Evolutionary conservation across 2,329 filamentous ascomycete genomes (phyloP).

Genomic region (Xylaria sp.): DNA sequence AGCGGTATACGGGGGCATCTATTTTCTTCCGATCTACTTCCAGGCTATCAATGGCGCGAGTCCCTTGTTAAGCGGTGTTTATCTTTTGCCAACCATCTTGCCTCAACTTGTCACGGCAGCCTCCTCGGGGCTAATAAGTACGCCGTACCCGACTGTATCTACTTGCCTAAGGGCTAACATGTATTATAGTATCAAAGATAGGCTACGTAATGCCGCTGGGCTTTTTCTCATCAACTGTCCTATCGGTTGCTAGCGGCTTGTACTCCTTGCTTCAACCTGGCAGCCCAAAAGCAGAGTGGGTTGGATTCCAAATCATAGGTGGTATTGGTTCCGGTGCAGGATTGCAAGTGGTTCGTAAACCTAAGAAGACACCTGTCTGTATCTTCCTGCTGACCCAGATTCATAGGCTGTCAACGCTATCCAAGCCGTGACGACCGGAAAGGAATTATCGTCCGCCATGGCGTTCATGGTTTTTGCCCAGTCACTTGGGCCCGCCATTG

Average conservation of each 20-base stretch:
- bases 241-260: background rate
- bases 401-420: background rate
- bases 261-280: conserved; percentile 4
- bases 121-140: background rate
- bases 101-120: background rate
- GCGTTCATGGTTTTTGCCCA: conserved; percentile 38
- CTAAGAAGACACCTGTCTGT: background rate
- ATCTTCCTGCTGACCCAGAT: background rate
- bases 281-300: conserved; percentile 22
- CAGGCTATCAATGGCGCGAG: background rate
- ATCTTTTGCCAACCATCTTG: background rate
- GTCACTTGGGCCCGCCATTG: conserved; percentile 29
- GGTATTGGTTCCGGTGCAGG: conserved; percentile 11
- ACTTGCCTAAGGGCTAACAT: background rate
- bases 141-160: background rate
- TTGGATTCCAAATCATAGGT: conserved; percentile 30
- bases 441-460: conserved; percentile 22
- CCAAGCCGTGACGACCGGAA: background rate
- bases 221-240: background rate
- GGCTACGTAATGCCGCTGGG: background rate
- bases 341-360: background rate
- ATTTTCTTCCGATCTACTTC: conserved; percentile 2
- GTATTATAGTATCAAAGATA: background rate
- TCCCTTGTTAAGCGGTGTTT: background rate
- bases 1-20: background rate